Evolutionary conservation across 768 basidiomycete species (phyloP).

Genomic region (Pholiota microspora): DNA sequence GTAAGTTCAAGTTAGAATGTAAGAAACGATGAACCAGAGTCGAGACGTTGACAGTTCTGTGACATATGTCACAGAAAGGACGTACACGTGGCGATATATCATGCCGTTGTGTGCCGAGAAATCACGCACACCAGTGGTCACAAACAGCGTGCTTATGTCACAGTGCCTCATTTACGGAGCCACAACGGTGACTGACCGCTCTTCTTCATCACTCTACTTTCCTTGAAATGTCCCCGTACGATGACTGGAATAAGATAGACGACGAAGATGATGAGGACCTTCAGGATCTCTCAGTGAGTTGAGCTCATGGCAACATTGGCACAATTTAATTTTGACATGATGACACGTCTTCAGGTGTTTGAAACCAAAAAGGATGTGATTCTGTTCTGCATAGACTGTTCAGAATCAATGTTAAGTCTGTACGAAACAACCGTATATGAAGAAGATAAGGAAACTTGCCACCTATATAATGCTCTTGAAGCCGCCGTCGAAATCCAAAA

Average conservation of each 20-base stretch:
- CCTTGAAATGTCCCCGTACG: constrained; percentile 59
- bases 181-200: too few relatives aligned
- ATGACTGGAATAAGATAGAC: constrained; percentile 78
- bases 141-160: not conserved
- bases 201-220: not conserved
- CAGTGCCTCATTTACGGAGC: not conserved
- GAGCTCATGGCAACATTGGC: not conserved
- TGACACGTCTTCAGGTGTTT: constrained; percentile 58
- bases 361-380: constrained; percentile 84
- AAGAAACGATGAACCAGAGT: not conserved
- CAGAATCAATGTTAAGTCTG: constrained; percentile 80
- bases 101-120: not conserved
- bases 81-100: too few relatives aligned
- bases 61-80: too few relatives aligned
- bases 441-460: constrained; percentile 67
- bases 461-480: constrained; percentile 76
- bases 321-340: not conserved
- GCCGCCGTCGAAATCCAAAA: constrained; percentile 87
- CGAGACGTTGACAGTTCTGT: too few relatives aligned
- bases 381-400: constrained; percentile 95
- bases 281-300: constrained; percentile 61
- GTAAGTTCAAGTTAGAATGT: not conserved
- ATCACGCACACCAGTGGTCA: not conserved
- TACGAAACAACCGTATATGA: constrained; percentile 65
- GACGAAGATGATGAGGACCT: constrained; percentile 85